Base-by-base conservation (phyloP, 805 yeast genomes). In the Yarrowia sp. region DNA sequence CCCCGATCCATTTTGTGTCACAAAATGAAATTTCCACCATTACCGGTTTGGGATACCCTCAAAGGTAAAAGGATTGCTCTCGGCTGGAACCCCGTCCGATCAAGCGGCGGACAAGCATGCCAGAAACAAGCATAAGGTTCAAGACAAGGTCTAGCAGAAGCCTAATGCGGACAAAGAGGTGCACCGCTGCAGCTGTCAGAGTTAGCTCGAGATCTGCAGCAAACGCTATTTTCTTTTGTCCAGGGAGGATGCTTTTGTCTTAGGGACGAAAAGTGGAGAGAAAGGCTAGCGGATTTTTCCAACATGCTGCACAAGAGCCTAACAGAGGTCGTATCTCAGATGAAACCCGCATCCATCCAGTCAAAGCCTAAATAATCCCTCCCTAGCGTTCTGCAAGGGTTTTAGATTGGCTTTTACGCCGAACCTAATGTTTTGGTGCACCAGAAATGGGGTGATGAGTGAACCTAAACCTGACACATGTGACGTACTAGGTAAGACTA, bases 381-480 rank as follows among this genome's bases (percentile, higher is more conserved):
- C 12, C 36, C 27, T 13, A 14, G 14, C 5, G n/a, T 14, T 3
- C 55, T 47, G 55, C 55, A 47, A n/a, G 55, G 55, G 55, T 47
- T 31, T 47, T 8, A 31, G 55, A 31, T 47, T 47, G 29, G 38
- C 29, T 47, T 29, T 47, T 21, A 31, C 21, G 38, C 29, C 9
- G 14, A 47, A 31, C 13, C 18, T 18, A 24, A 29, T 10, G 32
- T 13, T 7, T 7, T 5, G 13, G 16, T 42, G 36, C 53, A 19
- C 27, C 53, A 46, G 25, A 46, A 47, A 47, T 47, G 55, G 55
- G 55, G 55, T 47, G 55, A 47, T 47, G 55, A 46, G 55, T 8
- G 16, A 47, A 31, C 27, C 18, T 19, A 6, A 46, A 46, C 36
- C 36, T 46, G 36, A 29, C 35, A 46, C 53, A 46, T 46, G 53